Percentiles rank a stretch among this genome's conserved stretches.
Evolutionary conservation across 106 monocot species (phyloP).

Genomic region (Acorus calamus): DNA sequence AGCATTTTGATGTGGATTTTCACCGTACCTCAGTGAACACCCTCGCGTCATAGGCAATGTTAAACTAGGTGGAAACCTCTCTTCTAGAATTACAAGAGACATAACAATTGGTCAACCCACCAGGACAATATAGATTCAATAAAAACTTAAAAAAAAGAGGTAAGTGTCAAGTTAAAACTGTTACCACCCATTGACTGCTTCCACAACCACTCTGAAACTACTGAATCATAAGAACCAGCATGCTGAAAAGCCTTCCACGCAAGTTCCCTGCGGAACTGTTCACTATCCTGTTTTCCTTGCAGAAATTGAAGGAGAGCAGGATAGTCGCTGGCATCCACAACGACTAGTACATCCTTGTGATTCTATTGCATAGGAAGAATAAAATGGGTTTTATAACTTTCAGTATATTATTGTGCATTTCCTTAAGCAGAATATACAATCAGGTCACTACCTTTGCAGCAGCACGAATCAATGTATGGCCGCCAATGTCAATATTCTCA

Average conservation of each 20-base stretch:
- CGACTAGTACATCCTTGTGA: constrained; percentile 89
- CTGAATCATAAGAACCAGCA: constrained; percentile 91
- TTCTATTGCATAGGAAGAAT: constrained; percentile 41
- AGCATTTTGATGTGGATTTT: constrained; percentile 98
- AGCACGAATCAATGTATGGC: constrained; percentile 84
- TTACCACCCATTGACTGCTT: constrained; percentile 67
- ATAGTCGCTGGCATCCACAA: constrained; percentile 86
- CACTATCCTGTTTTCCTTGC: constrained; percentile 54
- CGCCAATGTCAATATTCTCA: constrained; percentile 95
- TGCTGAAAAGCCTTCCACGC: constrained; percentile 98
- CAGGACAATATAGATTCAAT: not conserved
- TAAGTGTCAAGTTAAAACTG: not conserved
- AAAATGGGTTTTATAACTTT: not conserved
- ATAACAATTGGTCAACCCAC: no score
- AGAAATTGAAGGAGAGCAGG: constrained; percentile 69
- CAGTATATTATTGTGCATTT: no score
- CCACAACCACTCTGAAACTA: constrained; percentile 97
- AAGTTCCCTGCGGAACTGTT: constrained; percentile 49
- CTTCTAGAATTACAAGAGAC: constrained; percentile 13
- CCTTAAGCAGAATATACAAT: no score
- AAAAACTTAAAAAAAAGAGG: constrained; percentile 8
- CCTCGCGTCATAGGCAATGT: constrained; percentile 64
- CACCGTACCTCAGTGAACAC: constrained; percentile 77
- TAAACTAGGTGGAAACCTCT: constrained; percentile 64
- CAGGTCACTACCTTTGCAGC: constrained; percentile 67